Conservation (phyloP, 2,329 filamentous ascomycete genomes). For the Botrytis galanthina region DNA sequence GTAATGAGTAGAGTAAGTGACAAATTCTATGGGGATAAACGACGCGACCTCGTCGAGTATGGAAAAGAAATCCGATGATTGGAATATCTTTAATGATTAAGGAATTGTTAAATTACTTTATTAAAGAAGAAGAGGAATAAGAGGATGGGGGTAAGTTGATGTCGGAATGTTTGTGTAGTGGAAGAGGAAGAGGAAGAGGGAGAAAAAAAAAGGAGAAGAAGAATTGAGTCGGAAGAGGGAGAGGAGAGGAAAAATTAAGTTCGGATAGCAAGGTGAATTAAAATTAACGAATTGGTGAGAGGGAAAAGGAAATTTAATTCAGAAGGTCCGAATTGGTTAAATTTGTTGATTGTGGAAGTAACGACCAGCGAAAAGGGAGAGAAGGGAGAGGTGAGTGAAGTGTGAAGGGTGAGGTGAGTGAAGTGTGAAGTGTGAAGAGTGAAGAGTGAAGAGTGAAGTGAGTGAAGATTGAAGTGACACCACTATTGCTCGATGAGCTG, state of each 20-base stretch:
- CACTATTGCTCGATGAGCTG: background rate
- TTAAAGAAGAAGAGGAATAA: slow-evolving; percentile 1
- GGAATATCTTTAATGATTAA: background rate
- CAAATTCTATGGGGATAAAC: slow-evolving; percentile 12
- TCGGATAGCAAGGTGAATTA: background rate
- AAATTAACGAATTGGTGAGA: background rate
- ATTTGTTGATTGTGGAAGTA: background rate
- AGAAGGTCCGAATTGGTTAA: slow-evolving; percentile 7
- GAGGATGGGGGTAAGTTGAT: slow-evolving; percentile 18
- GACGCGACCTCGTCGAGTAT: slow-evolving; percentile 17
- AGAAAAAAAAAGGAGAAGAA: background rate
- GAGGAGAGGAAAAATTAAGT: too few relatives aligned
- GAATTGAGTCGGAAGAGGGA: background rate
- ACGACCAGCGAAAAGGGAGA: background rate
- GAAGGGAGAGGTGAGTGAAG: background rate
- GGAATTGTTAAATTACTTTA: background rate
- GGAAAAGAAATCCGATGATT: slow-evolving; percentile 7
- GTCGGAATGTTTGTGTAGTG: slow-evolving; percentile 7
- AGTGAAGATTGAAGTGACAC: background rate
- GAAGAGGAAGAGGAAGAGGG: background rate
- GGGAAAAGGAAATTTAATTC: background rate
- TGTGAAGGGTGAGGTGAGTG: background rate
- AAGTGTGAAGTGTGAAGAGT: background rate
- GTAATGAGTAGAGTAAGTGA: slow-evolving; percentile 10
- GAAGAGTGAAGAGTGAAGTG: background rate